Evolutionary conservation across 345 rosid species (phyloP), one percentile per base, ranked within the genome.

Genomic region (Aethionema arabicum): DNA sequence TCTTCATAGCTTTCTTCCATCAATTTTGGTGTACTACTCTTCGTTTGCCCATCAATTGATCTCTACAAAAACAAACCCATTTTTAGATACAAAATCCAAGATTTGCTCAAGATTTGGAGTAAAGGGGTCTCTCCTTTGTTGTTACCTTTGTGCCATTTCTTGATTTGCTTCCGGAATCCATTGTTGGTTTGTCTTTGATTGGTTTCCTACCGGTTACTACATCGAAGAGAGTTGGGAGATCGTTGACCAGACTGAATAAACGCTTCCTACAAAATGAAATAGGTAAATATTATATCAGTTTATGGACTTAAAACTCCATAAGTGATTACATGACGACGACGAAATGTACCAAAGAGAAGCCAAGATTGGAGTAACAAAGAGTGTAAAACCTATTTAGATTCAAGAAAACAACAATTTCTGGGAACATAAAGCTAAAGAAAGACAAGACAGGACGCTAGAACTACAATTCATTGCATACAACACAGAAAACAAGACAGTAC

Each of bases 161-260:
- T 49, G 90, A 82, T 74, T 85, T 88, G 77, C 83, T 90, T 67
- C 88, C 88, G 31, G 95, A 82, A 61, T 93, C 99, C 6, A 82
- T 73, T 66, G 80, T 86, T 59, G 95, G 92, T 75, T 87, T 90
- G 76, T 90, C 99, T 82, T 83, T 83, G 59, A 74, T 61, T 11
- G 85, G 86, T 77, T 95, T 88, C 80, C 90, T 83, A 56, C 87
- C 97, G 9, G 96, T 86, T 33, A 90, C 96, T 73, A 90, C 90
- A 75, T 95, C 99, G 67, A 86, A 90, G 59, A 95, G 86, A 32
- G 92, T 90, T 29, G 99, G 95, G 52, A 90, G 80, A 66, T 95
- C 99, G 64, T 90, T 95, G 63, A 90, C 88, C 75, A 90, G 56
- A 81, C 87, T 84, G 79, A 84, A 95, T 31, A 95, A 79, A 49